Evolutionary conservation across 1,284 basidiomycete genomes (phyloP).

Genomic region (Chalciporus piperatoides): DNA sequence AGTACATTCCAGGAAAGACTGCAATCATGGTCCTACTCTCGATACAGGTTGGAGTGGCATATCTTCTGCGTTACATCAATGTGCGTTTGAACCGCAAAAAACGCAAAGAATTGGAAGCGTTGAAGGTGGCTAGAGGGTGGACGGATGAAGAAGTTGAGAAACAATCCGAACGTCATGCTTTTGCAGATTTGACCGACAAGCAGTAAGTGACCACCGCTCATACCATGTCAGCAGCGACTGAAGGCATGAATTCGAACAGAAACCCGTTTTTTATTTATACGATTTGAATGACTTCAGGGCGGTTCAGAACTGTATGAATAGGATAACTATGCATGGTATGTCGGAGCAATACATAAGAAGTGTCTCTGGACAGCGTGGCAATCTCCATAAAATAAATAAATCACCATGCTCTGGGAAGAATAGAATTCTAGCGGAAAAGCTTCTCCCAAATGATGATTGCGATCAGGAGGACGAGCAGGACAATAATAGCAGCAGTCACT

Average conservation of each 20-base stretch:
- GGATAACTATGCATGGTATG: slow-evolving; percentile 18
- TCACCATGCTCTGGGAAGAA: not conserved
- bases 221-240: not conserved
- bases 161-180: slow-evolving; percentile 57
- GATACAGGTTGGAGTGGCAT: slow-evolving; percentile 47
- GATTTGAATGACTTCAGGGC: slow-evolving; percentile 2
- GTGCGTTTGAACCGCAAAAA: slow-evolving; percentile 54
- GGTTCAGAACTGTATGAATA: not conserved
- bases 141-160: slow-evolving; percentile 51
- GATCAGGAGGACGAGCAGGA: slow-evolving; percentile 68
- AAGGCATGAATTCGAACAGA: not conserved
- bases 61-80: slow-evolving; percentile 54
- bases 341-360: slow-evolving; percentile 29
- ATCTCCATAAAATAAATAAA: slow-evolving; percentile 14
- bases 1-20: slow-evolving; percentile 60
- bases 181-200: slow-evolving; percentile 61
- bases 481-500: slow-evolving; percentile 66
- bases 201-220: slow-evolving; percentile 37
- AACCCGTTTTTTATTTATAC: slow-evolving; percentile 14
- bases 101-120: slow-evolving; percentile 37
- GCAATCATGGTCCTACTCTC: slow-evolving; percentile 59
- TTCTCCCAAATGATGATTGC: slow-evolving; percentile 72
- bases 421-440: slow-evolving; percentile 38
- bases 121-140: slow-evolving; percentile 51
- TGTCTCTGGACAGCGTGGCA: slow-evolving; percentile 17